Evolutionary conservation across 106 monocot genomes (phyloP).

Genomic region (Dactylorhiza incarnata): DNA sequence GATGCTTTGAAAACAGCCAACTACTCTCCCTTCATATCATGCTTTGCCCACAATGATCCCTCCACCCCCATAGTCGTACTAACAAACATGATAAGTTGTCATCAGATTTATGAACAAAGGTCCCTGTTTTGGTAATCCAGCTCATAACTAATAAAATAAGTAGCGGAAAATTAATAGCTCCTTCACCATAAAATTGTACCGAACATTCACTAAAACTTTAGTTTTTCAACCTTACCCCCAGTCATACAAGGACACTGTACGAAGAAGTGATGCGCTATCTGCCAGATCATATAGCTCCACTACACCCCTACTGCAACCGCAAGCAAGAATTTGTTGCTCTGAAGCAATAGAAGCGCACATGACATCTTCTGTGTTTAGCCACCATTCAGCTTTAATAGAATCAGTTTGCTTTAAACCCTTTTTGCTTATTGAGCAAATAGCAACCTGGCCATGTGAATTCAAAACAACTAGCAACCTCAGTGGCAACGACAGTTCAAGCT

Average conservation of each 20-base stretch:
- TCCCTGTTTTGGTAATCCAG: not conserved
- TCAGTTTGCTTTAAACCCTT: slow-evolving; percentile 65
- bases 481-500: slow-evolving; percentile 67
- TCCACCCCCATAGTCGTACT: too few relatives aligned
- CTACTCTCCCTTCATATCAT: too few relatives aligned
- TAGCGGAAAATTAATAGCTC: not conserved
- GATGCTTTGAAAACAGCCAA: too few relatives aligned
- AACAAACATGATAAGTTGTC: not conserved
- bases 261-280: slow-evolving; percentile 50
- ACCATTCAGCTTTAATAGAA: slow-evolving; percentile 64
- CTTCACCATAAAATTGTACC: not conserved
- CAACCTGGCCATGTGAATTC: slow-evolving; percentile 67
- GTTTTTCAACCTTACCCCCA: slow-evolving; percentile 73
- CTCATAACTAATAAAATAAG: not conserved
- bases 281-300: slow-evolving; percentile 91
- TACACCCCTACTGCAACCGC: slow-evolving; percentile 78
- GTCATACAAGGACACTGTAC: slow-evolving; percentile 82
- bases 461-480: slow-evolving; percentile 69
- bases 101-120: not conserved
- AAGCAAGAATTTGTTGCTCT: slow-evolving; percentile 85
- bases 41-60: too few relatives aligned
- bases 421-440: slow-evolving; percentile 72
- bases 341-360: slow-evolving; percentile 80
- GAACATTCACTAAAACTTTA: not conserved
- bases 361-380: slow-evolving; percentile 66